Base-by-base conservation (phyloP, 2,329 filamentous ascomycete genomes). In the Colletotrichum sp. region DNA sequence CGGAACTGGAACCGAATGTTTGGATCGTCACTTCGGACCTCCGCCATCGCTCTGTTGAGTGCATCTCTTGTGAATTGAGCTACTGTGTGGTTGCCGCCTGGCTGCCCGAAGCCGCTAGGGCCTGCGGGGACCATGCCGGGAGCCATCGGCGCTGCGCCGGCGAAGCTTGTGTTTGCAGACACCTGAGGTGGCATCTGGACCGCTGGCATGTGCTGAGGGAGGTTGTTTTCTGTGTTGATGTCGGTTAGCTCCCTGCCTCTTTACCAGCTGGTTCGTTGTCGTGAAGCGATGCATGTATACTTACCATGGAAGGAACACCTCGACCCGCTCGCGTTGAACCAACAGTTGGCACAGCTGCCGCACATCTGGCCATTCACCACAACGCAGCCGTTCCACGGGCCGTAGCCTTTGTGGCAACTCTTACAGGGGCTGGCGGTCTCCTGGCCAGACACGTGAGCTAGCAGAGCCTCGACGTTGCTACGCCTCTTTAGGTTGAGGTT, bases 341-440 rank as follows among this genome's bases (percentile, higher is more conserved):
- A 92, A 80, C 91, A 92, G 79, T 92, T 92, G 73, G 90, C 88
- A 77, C 91, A 92, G 79, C 89, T 91, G 12, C 91, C 90, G 74
- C 89, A 91, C 89, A 92, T 90, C 79, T 91, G 89, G 2, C 90
- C 90, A 64, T 89, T 88, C 27, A 90, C 88, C n/a, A 91, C 84
- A n/a, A 92, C 86, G 77, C 91, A 92, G 18, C 86, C 85, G 1
- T 85, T 89, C 90, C 90, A 92, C 0, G 91, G 90, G 0, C 91
- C 91, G 75, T 91, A 89, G 6, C 89, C 89, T 80, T 91, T 92
- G 81, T 88, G 86, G 80, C 91, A 92, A 81, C 91, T 91, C 81
- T 91, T 90, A 82, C 91, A 92, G 0, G 89, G 85, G n/a, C 85
- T 84, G 0, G 84, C 78, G 0, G 88, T 87, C 36, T 85, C 82